phyloP scores from a whole-genome alignment of 768 basidiomycete species.

The Candolleomyces efflorescens region DNA sequence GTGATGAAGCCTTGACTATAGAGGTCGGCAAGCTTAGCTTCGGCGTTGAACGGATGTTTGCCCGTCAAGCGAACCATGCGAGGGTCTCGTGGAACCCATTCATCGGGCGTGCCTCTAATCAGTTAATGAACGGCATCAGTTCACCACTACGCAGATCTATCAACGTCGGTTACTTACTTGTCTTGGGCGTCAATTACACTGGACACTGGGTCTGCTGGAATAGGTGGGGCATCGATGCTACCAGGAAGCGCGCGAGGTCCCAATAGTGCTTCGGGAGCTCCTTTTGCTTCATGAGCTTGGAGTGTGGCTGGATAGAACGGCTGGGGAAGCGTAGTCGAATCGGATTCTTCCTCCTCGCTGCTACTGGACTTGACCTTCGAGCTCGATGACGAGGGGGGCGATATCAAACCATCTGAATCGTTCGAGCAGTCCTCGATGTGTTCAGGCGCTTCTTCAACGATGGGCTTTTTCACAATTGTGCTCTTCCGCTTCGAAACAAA shows the following conservation, averaged over 20 bases:
- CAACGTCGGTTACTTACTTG: background rate
- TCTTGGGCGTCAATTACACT: conserved; percentile 6
- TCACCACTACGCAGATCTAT: background rate
- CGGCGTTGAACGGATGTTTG: conserved; percentile 60
- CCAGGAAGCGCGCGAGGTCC: background rate
- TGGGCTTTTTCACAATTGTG: too few species aligned
- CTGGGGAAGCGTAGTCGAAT: background rate
- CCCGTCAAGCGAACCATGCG: conserved; percentile 49
- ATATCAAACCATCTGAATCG: too few species aligned
- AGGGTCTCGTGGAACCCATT: conserved; percentile 26
- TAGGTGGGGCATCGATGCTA: background rate
- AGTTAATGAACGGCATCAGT: background rate
- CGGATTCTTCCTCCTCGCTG: background rate
- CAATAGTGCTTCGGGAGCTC: background rate
- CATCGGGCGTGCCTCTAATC: conserved; percentile 21
- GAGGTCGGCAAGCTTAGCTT: conserved; percentile 42
- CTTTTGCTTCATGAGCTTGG: background rate
- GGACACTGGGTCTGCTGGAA: conserved; percentile 5
- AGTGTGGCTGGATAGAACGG: conserved; percentile 4
- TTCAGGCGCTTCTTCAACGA: too few species aligned
- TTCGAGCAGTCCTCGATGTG: too few species aligned
- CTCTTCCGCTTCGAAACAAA: too few species aligned
- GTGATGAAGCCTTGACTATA: conserved; percentile 52
- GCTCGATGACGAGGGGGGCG: background rate
- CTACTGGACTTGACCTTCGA: background rate